These are phyloP conservation scores for Aphanoascus verrucosus DNA, from an alignment of 2,329 filamentous ascomycete genomes.

Conservation along the genomic window DNA sequence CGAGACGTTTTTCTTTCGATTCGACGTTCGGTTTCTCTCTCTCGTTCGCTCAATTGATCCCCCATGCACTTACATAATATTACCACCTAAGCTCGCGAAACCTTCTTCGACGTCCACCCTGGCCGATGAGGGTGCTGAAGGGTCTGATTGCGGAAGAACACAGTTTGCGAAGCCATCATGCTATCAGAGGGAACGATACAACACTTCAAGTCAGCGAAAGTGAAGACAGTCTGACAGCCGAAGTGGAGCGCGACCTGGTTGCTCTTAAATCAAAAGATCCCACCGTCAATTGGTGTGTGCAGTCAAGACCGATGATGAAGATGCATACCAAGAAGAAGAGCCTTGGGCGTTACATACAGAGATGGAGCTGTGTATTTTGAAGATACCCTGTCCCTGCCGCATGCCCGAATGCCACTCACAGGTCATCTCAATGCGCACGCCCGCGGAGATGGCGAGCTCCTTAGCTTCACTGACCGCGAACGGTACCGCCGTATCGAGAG, in stretches of 20 bases:
- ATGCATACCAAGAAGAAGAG: too few relatives aligned
- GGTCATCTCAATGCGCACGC: not conserved
- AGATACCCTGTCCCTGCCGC: not conserved
- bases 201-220: not conserved
- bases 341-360: too few relatives aligned
- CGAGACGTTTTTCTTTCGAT: not conserved
- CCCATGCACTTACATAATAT: not conserved
- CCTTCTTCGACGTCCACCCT: not conserved
- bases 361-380: not conserved
- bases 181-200: not conserved
- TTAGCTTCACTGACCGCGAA: not conserved
- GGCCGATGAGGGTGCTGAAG: not conserved
- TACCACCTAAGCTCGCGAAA: conserved; percentile 8
- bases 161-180: not conserved
- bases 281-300: not conserved
- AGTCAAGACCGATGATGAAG: too few relatives aligned
- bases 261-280: not conserved
- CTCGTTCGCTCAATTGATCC: not conserved
- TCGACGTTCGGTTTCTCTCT: not conserved
- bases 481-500: not conserved
- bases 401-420: not conserved
- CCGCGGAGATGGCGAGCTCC: conserved; percentile 5
- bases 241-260: not conserved
- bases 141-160: not conserved
- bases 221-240: not conserved